Percentiles rank a stretch among this genome's conserved stretches.
phyloP scores from a whole-genome alignment of 1,284 basidiomycete genomes.

The Sparassis latifolia region DNA sequence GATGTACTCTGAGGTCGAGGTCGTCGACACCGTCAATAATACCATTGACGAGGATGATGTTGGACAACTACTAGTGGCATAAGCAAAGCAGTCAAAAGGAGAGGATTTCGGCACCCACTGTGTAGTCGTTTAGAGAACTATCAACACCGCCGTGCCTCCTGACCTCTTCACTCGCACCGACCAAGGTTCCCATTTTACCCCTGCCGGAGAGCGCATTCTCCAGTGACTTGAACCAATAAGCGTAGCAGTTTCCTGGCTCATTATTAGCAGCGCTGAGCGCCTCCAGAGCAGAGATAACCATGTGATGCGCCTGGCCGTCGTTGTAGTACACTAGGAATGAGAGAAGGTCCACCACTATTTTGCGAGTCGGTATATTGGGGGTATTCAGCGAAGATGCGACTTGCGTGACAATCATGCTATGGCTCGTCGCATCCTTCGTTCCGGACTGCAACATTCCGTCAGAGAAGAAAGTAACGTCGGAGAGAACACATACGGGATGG shows the following conservation, averaged over 20 bases:
- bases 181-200: slow-evolving; percentile 92
- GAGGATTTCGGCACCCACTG: slow-evolving; percentile 43
- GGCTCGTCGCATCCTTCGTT: slow-evolving; percentile 72
- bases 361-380: slow-evolving; percentile 76
- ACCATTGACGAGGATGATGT: slow-evolving; percentile 65
- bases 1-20: slow-evolving; percentile 78
- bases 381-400: slow-evolving; percentile 84
- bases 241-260: slow-evolving; percentile 58
- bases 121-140: slow-evolving; percentile 74
- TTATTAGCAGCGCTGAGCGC: slow-evolving; percentile 60
- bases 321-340: slow-evolving; percentile 60
- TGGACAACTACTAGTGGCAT: slow-evolving; percentile 43
- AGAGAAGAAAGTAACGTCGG: background rate
- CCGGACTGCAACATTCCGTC: slow-evolving; percentile 44
- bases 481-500: slow-evolving; percentile 44
- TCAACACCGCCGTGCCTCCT: slow-evolving; percentile 55
- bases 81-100: slow-evolving; percentile 2
- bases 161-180: slow-evolving; percentile 91
- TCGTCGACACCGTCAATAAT: slow-evolving; percentile 65
- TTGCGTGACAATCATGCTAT: slow-evolving; percentile 76
- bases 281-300: slow-evolving; percentile 60
- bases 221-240: slow-evolving; percentile 87
- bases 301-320: slow-evolving; percentile 43
- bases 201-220: slow-evolving; percentile 76
- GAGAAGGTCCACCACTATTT: slow-evolving; percentile 75